Evolutionary conservation across 1,284 basidiomycete genomes (phyloP), one percentile per base, ranked within the genome.

Genomic region (Anthracocystis walkeri): DNA sequence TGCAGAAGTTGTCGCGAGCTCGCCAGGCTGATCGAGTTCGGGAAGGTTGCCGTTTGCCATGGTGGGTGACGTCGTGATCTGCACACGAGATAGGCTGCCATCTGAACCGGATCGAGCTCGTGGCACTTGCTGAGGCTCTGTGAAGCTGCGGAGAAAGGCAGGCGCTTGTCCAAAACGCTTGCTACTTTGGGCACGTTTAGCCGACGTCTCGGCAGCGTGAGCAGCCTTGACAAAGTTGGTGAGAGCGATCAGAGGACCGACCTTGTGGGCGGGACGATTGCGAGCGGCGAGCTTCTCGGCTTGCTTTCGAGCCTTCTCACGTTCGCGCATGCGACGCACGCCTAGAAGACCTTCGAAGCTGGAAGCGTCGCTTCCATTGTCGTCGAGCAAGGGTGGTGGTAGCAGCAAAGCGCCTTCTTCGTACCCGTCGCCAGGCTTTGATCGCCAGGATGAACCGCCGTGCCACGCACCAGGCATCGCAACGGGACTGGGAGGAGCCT

Each of bases 391-490:
- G 0, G 82, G 83, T 0, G 83, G 83, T 3, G 83, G 83, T 2
- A 84, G 68, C 14, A 82, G 62, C n/a, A 83, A 61, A 0, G 78
- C 73, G 14, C 79, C 80, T n/a, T 81, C 78, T 21, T 78, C 72
- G 46, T 79, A 72, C 23, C 74, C 70, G 27, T 78, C 75, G 5
- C 71, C 72, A 12, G 66, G 62, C 23, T 68, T 73, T n/a, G 63
- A 56, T 3, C 77, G 51, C 71, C 77, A 78, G 7, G 69, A 63
- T 7, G 60, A 61, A 14, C 79, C 77, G 18, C 73, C 78, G 1
- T 67, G 75, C 79, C 77, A 84, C 1, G 75, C 80, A n/a, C 82
- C 82, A 0, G 82, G 82, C 82, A 84, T 84, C 4, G 71, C 80
- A 7, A 84, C 56, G 6, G 82, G 82, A 33, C 78, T 79, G 2